These are phyloP conservation scores for Daldinia childiae DNA, from an alignment of 495 filamentous ascomycete genomes.

Conservation along the genomic window DNA sequence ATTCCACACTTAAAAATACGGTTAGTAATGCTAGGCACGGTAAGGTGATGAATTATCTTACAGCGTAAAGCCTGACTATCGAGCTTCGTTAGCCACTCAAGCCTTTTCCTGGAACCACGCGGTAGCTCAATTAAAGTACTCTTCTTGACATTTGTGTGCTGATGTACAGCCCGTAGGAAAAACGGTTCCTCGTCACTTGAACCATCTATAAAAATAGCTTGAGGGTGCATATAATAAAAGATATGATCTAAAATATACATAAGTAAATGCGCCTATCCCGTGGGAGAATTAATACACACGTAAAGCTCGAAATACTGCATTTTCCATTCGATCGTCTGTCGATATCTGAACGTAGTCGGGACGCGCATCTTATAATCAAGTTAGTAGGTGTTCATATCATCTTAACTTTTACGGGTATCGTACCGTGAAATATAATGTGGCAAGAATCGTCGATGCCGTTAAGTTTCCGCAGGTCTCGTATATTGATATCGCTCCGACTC, in stretches of 20 bases:
- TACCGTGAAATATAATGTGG: slow-evolving; percentile 65
- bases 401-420: neutral
- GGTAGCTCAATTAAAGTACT: slow-evolving; percentile 75
- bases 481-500: slow-evolving; percentile 61
- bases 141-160: slow-evolving; percentile 52
- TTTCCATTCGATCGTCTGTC: slow-evolving; percentile 60
- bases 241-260: slow-evolving; percentile 54
- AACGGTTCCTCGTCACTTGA: slow-evolving; percentile 59
- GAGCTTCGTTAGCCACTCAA: slow-evolving; percentile 80
- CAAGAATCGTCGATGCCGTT: slow-evolving; percentile 67
- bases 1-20: slow-evolving; percentile 70
- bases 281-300: slow-evolving; percentile 42
- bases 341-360: slow-evolving; percentile 61
- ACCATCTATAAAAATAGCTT: slow-evolving; percentile 64
- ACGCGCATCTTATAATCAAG: slow-evolving; percentile 59
- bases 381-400: slow-evolving; percentile 16
- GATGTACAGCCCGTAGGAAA: slow-evolving; percentile 64
- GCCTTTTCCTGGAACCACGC: slow-evolving; percentile 60
- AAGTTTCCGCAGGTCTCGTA: slow-evolving; percentile 62
- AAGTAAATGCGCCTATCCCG: slow-evolving; percentile 1
- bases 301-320: slow-evolving; percentile 51
- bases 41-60: slow-evolving; percentile 48
- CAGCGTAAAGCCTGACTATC: slow-evolving; percentile 75
- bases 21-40: slow-evolving; percentile 25
- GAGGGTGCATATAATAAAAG: slow-evolving; percentile 66